These are phyloP conservation scores for Sclerotinia nivalis DNA, from an alignment of 2,329 filamentous ascomycete genomes.

Conservation along the genomic window DNA sequence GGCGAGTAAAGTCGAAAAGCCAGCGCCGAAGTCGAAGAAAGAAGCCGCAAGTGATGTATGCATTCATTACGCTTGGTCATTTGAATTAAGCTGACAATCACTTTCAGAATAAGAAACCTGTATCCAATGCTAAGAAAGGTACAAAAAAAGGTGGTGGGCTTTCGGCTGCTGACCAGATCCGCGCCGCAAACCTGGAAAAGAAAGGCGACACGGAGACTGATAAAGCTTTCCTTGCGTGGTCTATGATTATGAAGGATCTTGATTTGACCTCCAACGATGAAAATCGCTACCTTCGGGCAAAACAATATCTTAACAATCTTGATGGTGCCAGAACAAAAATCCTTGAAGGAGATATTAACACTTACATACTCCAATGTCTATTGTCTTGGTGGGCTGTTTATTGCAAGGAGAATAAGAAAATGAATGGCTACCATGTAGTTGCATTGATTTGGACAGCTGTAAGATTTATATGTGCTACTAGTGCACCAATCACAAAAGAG, in stretches of 20 bases:
- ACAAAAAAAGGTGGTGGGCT: constrained; percentile 44
- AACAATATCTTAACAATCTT: constrained; percentile 38
- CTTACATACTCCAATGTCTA: constrained; percentile 52
- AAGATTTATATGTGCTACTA: constrained; percentile 43
- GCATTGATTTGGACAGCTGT: constrained; percentile 50
- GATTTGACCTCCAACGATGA: constrained; percentile 37
- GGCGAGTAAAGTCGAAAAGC: constrained; percentile 27
- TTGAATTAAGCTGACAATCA: background rate
- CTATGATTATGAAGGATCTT: constrained; percentile 38
- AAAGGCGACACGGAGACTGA: constrained; percentile 38
- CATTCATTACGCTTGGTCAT: background rate
- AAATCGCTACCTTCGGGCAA: constrained; percentile 37
- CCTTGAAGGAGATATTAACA: constrained; percentile 42
- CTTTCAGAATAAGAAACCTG: constrained; percentile 24
- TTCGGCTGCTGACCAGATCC: constrained; percentile 42
- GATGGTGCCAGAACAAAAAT: constrained; percentile 36
- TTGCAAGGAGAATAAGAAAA: constrained; percentile 41
- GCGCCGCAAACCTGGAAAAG: constrained; percentile 39
- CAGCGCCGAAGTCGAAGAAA: constrained; percentile 33
- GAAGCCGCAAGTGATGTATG: constrained; percentile 29
- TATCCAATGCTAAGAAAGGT: constrained; percentile 34
- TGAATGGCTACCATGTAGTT: constrained; percentile 45
- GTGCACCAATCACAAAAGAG: constrained; percentile 46
- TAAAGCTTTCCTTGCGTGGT: constrained; percentile 40
- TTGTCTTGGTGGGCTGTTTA: constrained; percentile 50